These are phyloP conservation scores for Aegilops speltoides DNA, from an alignment of 176 grass and related monocot species.

Conservation along the genomic window DNA sequence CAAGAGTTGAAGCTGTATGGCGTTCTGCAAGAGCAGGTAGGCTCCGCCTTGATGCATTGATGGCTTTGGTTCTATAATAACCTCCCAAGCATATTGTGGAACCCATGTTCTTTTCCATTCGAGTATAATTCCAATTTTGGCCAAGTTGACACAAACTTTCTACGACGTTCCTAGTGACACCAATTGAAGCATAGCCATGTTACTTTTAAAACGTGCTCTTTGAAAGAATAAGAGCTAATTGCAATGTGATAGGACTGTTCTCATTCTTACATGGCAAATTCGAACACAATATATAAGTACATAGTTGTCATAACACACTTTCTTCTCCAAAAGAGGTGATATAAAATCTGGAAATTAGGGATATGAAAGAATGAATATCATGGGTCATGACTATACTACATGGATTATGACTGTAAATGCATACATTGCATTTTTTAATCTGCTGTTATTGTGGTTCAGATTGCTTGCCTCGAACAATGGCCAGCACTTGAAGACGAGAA, in stretches of 20 bases:
- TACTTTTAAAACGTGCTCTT: background rate
- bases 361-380: background rate
- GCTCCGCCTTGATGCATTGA: conserved; percentile 1
- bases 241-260: background rate
- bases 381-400: background rate
- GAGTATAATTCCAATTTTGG: background rate
- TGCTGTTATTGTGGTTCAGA: conserved; percentile 53
- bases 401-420: conserved; percentile 23
- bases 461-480: conserved; percentile 76
- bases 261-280: conserved; percentile 1
- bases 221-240: background rate
- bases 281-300: background rate
- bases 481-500: conserved; percentile 65
- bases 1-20: conserved; percentile 56
- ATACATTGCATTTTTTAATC: conserved; percentile 1
- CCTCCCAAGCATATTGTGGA: background rate
- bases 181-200: background rate
- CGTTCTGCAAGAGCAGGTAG: conserved; percentile 85
- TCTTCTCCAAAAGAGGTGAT: conserved; percentile 5
- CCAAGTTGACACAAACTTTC: background rate
- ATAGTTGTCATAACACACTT: background rate
- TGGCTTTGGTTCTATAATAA: background rate
- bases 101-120: background rate
- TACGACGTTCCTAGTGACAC: background rate
- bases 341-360: background rate